Conservation (phyloP, 2,329 filamentous ascomycete species). For the Fusarium algeriense region DNA sequence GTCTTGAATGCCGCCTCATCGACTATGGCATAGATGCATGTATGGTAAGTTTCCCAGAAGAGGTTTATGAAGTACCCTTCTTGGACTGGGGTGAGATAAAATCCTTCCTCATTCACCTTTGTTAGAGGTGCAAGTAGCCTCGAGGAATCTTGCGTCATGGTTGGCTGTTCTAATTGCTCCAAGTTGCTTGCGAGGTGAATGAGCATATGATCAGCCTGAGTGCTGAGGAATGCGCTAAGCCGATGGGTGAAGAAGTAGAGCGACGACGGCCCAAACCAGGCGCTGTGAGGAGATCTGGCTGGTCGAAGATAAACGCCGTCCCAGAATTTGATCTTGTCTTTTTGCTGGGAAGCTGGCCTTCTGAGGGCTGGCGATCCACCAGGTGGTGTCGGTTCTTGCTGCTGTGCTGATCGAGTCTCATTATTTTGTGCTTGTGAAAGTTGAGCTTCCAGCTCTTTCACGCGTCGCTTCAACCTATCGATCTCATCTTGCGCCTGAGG, state of each 20-base stretch:
- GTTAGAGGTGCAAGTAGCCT: constrained; percentile 1
- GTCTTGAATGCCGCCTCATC: constrained; percentile 16
- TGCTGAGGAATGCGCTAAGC: constrained; percentile 10
- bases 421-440: background rate
- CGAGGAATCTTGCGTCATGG: background rate
- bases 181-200: constrained; percentile 21
- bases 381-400: constrained; percentile 14
- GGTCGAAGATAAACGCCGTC: constrained; percentile 13
- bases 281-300: constrained; percentile 12
- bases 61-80: constrained; percentile 16
- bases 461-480: background rate
- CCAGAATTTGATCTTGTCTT: background rate
- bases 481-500: constrained; percentile 25
- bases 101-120: background rate
- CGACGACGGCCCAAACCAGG: constrained; percentile 19
- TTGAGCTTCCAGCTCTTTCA: constrained; percentile 4
- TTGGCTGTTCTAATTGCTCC: background rate
- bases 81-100: constrained; percentile 7
- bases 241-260: constrained; percentile 27
- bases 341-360: background rate
- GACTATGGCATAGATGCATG: constrained; percentile 5
- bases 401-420: background rate
- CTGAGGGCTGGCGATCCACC: background rate
- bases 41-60: constrained; percentile 26
- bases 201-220: constrained; percentile 28